These are phyloP conservation scores for Neotropicomus parvogracilis DNA, from an alignment of 1,284 basidiomycete genomes.

Conservation along the genomic window DNA sequence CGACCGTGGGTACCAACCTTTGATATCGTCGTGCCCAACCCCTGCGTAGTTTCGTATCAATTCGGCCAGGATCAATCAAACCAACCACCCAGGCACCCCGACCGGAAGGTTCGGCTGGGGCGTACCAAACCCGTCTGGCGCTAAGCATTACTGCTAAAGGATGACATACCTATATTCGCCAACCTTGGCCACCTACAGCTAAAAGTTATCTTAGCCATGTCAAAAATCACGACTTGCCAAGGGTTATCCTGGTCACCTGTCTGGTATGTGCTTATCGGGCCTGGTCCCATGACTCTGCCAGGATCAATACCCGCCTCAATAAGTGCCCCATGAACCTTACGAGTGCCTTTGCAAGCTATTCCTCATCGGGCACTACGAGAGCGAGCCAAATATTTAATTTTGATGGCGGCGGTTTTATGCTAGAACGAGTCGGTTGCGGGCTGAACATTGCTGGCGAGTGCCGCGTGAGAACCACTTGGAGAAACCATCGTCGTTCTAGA, in stretches of 20 bases:
- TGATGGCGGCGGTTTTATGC: constrained; percentile 10
- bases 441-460: constrained; percentile 9
- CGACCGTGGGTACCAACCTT: background rate
- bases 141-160: constrained; percentile 6
- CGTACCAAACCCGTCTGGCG: background rate
- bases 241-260: constrained; percentile 28
- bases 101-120: background rate
- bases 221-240: constrained; percentile 19
- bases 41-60: constrained; percentile 4
- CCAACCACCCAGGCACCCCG: background rate
- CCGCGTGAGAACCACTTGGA: constrained; percentile 2
- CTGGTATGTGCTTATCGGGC: constrained; percentile 24
- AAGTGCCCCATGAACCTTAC: constrained; percentile 20
- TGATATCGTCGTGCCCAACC: background rate
- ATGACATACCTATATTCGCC: constrained; percentile 11
- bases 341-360: constrained; percentile 14
- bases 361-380: constrained; percentile 18
- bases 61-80: constrained; percentile 2
- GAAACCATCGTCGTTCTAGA: constrained; percentile 1
- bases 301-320: constrained; percentile 13
- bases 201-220: constrained; percentile 10
- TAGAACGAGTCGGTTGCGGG: background rate
- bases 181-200: constrained; percentile 23
- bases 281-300: constrained; percentile 12
- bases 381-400: constrained; percentile 12